A percentile compares a stretch with the other conserved stretches of the same genome.
phyloP scores from a whole-genome alignment of 257 asterid genomes.

The Gardenia jasminoides region DNA sequence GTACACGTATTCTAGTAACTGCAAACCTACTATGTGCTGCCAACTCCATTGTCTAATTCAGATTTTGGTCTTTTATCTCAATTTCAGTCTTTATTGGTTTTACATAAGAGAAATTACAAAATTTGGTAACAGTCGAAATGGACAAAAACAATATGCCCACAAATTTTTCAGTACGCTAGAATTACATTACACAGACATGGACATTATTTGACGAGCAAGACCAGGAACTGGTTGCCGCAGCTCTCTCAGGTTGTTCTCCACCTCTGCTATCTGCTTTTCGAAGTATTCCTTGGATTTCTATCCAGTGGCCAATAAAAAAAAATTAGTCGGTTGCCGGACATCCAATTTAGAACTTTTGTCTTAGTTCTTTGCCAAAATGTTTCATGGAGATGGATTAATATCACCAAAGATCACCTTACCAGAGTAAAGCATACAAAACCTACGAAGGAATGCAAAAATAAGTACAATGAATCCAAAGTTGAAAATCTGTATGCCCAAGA shows the following conservation, averaged over 20 bases:
- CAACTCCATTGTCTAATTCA: neutral
- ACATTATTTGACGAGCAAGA: slow-evolving; percentile 93
- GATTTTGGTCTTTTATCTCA: neutral
- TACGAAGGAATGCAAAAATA: neutral
- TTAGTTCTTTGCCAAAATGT: neutral
- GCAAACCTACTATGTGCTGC: too few relatives aligned
- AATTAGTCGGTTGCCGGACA: neutral
- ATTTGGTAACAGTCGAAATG: neutral
- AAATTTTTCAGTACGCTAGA: neutral
- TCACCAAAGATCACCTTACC: neutral
- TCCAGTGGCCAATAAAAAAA: slow-evolving; percentile 17
- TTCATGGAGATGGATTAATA: neutral
- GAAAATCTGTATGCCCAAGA: neutral
- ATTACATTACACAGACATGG: slow-evolving; percentile 62
- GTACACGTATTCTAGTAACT: too few relatives aligned
- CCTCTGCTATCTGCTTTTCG: slow-evolving; percentile 77
- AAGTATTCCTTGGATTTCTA: slow-evolving; percentile 86
- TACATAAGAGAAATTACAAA: neutral
- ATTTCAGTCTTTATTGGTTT: neutral
- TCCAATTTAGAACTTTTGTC: neutral
- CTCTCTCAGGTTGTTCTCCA: slow-evolving; percentile 75
- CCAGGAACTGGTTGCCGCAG: slow-evolving; percentile 87
- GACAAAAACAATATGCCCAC: neutral
- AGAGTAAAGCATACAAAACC: neutral
- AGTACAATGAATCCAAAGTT: neutral